Percentiles rank a stretch among this genome's conserved stretches.
phyloP scores from a whole-genome alignment of 2,329 filamentous ascomycete species.

The Calonectria pteridis region DNA sequence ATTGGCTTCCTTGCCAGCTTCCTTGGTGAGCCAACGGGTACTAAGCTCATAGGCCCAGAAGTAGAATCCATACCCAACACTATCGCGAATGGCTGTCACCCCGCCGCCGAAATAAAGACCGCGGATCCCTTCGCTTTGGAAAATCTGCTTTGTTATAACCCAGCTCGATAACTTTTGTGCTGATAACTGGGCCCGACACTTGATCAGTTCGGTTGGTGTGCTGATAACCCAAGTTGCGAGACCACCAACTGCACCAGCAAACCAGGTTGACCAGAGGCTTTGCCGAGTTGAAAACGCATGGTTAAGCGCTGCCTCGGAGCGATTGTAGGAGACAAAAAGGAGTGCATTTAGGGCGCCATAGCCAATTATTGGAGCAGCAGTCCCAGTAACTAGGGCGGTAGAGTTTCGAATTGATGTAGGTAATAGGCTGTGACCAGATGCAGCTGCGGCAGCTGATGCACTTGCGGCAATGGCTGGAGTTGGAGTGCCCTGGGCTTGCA shows the following conservation, averaged over 20 bases:
- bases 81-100: constrained; percentile 86
- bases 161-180: constrained; percentile 66
- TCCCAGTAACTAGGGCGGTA: constrained; percentile 68
- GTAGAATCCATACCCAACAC: constrained; percentile 96
- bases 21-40: constrained; percentile 64
- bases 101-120: constrained; percentile 86
- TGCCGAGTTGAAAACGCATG: constrained; percentile 49
- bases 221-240: constrained; percentile 88
- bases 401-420: constrained; percentile 43
- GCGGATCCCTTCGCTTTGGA: constrained; percentile 67
- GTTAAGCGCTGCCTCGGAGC: constrained; percentile 75
- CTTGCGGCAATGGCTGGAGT: constrained; percentile 18
- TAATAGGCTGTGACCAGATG: constrained; percentile 16
- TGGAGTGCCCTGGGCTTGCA: constrained; percentile 70
- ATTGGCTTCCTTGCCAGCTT: constrained; percentile 34
- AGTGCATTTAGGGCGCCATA: constrained; percentile 93
- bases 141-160: constrained; percentile 72
- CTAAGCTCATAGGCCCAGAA: constrained; percentile 92
- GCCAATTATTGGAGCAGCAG: constrained; percentile 86
- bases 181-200: constrained; percentile 84
- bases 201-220: constrained; percentile 90
- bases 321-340: constrained; percentile 92
- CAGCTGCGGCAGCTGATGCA: constrained; percentile 20
- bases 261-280: constrained; percentile 76
- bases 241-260: constrained; percentile 84